Conservation (phyloP, 768 basidiomycete genomes). For the Leccinum aurantiacum region DNA sequence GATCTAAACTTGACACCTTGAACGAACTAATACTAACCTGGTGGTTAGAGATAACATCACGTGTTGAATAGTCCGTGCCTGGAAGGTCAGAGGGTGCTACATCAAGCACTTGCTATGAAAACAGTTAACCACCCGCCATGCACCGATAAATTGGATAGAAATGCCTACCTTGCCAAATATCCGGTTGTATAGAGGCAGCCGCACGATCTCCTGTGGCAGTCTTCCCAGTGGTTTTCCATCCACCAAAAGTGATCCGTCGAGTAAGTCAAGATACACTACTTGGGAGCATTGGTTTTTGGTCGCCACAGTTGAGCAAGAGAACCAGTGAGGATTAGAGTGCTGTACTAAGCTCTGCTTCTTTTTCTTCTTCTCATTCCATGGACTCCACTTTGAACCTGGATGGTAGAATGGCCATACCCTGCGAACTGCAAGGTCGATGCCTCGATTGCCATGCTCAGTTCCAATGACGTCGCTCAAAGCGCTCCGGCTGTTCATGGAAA, state of each 20-base stretch:
- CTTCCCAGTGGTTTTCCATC: constrained; percentile 26
- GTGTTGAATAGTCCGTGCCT: constrained; percentile 25
- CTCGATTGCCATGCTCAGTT: not conserved
- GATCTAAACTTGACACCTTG: not conserved
- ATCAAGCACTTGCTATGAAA: constrained; percentile 16
- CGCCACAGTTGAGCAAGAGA: constrained; percentile 16
- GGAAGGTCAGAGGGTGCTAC: constrained; percentile 20
- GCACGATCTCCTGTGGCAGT: constrained; percentile 19
- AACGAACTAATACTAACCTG: constrained; percentile 11
- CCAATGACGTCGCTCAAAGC: constrained; percentile 2
- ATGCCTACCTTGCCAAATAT: constrained; percentile 24
- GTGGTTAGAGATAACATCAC: constrained; percentile 16
- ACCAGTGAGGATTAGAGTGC: constrained; percentile 17
- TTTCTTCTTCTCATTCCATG: not conserved
- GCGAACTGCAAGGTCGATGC: constrained; percentile 17
- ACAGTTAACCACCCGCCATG: not conserved
- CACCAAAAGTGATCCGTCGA: constrained; percentile 25
- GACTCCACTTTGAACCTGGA: not conserved
- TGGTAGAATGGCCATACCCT: not conserved
- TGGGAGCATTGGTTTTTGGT: constrained; percentile 16
- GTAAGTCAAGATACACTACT: constrained; percentile 21
- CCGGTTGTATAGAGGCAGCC: constrained; percentile 14
- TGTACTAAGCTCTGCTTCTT: not conserved
- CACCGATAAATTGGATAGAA: not conserved
- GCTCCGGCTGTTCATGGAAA: not conserved